A percentile compares a stretch with the other conserved stretches of the same genome.
Conservation (phyloP, 495 filamentous ascomycete species). For the Penicillium bialowiezense region DNA sequence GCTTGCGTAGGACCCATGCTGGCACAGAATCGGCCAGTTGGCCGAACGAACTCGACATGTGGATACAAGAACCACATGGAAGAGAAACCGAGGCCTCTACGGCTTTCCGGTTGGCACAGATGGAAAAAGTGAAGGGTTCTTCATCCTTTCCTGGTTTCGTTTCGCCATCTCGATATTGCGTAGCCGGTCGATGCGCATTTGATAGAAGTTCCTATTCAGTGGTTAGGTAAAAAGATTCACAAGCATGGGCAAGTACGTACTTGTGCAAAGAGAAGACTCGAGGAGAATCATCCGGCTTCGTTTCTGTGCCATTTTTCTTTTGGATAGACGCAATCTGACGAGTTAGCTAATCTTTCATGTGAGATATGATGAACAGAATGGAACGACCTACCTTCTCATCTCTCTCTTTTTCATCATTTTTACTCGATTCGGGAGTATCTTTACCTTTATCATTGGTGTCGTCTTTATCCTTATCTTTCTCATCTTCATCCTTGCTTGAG, state of each 20-base stretch:
- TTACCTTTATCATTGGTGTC: conserved; percentile 45
- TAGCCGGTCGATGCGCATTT: conserved; percentile 75
- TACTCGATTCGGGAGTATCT: conserved; percentile 12
- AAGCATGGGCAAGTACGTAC: conserved; percentile 45
- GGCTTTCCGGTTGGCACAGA: conserved; percentile 72
- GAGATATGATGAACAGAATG: not conserved
- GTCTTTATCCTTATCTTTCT: conserved; percentile 45
- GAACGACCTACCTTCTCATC: conserved; percentile 45
- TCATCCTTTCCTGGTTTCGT: conserved; percentile 76
- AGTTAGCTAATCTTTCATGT: not conserved
- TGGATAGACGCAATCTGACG: conserved; percentile 38
- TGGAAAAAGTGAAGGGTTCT: conserved; percentile 75
- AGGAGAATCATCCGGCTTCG: conserved; percentile 49
- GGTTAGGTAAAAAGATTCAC: conserved; percentile 2
- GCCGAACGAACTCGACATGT: too few species aligned
- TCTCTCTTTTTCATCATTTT: conserved; percentile 53
- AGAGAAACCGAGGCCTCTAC: conserved; percentile 13
- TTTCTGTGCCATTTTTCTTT: conserved; percentile 24
- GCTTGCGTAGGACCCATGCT: too few species aligned
- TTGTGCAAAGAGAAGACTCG: conserved; percentile 84
- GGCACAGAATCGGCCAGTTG: too few species aligned
- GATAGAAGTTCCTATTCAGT: conserved; percentile 70
- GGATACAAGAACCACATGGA: too few species aligned
- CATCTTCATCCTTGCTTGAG: conserved; percentile 36
- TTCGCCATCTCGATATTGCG: conserved; percentile 76